Percentiles rank a stretch among this genome's conserved stretches.
Conservation (phyloP, 2,329 filamentous ascomycete species). For the Aspergillus floridensis region DNA sequence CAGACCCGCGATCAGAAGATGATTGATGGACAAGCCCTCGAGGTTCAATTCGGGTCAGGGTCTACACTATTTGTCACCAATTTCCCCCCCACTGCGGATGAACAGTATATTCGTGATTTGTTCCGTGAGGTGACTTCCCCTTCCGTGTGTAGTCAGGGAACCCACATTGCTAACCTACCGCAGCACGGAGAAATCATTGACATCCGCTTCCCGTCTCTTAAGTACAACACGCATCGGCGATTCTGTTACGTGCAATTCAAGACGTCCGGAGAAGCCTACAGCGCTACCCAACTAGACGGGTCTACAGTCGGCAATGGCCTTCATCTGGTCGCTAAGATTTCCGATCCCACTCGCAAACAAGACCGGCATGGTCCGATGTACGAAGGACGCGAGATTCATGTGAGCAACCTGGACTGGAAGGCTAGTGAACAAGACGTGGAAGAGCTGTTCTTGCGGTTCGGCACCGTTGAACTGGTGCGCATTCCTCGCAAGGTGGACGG, state of each 20-base stretch:
- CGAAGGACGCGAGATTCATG: slow-evolving; percentile 83
- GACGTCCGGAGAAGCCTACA: slow-evolving; percentile 63
- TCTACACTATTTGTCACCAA: slow-evolving; percentile 89
- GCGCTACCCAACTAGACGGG: slow-evolving; percentile 71
- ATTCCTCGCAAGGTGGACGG: slow-evolving; percentile 67
- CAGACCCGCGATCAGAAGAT: slow-evolving; percentile 77
- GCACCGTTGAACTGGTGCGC: slow-evolving; percentile 69
- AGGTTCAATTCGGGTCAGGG: slow-evolving; percentile 70
- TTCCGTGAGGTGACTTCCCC: slow-evolving; percentile 50
- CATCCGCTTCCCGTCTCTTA: slow-evolving; percentile 86
- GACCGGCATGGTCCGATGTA: slow-evolving; percentile 73
- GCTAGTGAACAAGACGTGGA: slow-evolving; percentile 67
- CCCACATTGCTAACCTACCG: slow-evolving; percentile 11
- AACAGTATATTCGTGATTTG: slow-evolving; percentile 54
- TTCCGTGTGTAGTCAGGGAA: not conserved
- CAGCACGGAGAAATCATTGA: slow-evolving; percentile 77
- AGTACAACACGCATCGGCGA: slow-evolving; percentile 80
- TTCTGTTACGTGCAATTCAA: slow-evolving; percentile 97
- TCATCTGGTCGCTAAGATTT: slow-evolving; percentile 74
- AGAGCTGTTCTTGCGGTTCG: slow-evolving; percentile 71
- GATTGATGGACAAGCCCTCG: slow-evolving; percentile 69
- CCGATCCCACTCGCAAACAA: slow-evolving; percentile 76
- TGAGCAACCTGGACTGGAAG: slow-evolving; percentile 65
- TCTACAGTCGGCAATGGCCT: slow-evolving; percentile 66
- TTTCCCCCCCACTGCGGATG: slow-evolving; percentile 62